A percentile compares a stretch with the other conserved stretches of the same genome.
phyloP scores from a whole-genome alignment of 495 filamentous ascomycete genomes.

The Aspergillus biplanus region DNA sequence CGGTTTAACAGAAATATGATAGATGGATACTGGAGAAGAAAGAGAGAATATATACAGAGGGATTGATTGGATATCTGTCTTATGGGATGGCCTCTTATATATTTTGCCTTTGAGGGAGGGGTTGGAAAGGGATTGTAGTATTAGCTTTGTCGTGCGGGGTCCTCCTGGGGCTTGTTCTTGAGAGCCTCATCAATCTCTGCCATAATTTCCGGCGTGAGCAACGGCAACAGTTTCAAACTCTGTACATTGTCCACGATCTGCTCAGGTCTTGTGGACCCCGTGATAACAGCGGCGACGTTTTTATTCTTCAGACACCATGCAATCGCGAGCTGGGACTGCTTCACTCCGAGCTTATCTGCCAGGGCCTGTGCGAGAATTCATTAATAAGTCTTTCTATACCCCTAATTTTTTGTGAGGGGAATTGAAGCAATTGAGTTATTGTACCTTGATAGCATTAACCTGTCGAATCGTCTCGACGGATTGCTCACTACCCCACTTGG shows the following conservation, averaged over 20 bases:
- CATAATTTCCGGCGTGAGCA: constrained; percentile 68
- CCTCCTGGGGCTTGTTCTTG: constrained; percentile 61
- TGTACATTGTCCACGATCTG: constrained; percentile 74
- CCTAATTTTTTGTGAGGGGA: neutral
- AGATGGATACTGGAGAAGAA: neutral
- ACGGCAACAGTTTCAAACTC: constrained; percentile 62
- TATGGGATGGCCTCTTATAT: neutral
- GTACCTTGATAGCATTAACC: constrained; percentile 29
- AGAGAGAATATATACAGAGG: neutral
- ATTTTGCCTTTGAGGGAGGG: neutral
- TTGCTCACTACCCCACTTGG: constrained; percentile 29
- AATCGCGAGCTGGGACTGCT: constrained; percentile 67
- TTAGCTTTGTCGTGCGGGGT: constrained; percentile 28
- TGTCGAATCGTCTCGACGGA: constrained; percentile 32
- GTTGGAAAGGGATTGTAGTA: neutral
- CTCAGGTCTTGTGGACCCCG: constrained; percentile 70
- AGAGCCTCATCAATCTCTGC: constrained; percentile 70
- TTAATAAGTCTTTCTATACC: neutral
- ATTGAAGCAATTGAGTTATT: neutral
- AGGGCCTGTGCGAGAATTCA: constrained; percentile 54
- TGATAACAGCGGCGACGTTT: constrained; percentile 75
- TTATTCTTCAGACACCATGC: constrained; percentile 82
- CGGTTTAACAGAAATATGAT: too few species aligned
- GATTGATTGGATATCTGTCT: neutral
- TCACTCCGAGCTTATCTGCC: constrained; percentile 68